A percentile compares a stretch with the other conserved stretches of the same genome.
phyloP scores from a whole-genome alignment of 1,284 basidiomycete species.

The Ceratobasidium sp. region DNA sequence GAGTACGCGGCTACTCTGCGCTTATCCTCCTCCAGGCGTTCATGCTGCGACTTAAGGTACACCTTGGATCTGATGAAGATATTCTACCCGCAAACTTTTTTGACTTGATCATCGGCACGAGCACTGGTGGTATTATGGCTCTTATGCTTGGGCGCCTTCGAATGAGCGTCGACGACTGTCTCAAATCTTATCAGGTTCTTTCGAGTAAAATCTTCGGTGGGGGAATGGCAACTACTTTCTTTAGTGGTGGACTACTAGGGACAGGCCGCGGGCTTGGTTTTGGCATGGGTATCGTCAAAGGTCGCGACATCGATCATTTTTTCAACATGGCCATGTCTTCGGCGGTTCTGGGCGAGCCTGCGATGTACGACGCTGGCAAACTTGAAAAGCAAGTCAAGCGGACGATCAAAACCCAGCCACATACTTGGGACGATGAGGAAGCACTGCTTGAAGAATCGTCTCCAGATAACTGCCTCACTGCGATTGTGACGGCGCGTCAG shows the following conservation, averaged over 20 bases:
- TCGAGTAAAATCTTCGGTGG: slow-evolving; percentile 38
- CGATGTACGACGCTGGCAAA: slow-evolving; percentile 23
- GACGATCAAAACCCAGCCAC: slow-evolving; percentile 4
- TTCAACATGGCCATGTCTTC: slow-evolving; percentile 20
- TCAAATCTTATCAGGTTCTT: slow-evolving; percentile 43
- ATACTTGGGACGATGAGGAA: slow-evolving; percentile 21
- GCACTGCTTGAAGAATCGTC: slow-evolving; percentile 1
- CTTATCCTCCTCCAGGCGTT: slow-evolving; percentile 40
- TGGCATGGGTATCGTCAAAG: slow-evolving; percentile 26
- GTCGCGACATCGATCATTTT: not conserved
- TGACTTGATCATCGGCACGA: slow-evolving; percentile 36
- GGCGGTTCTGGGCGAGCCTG: not conserved
- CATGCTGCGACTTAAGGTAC: slow-evolving; percentile 24
- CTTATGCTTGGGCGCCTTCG: slow-evolving; percentile 57
- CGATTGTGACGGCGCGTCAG: slow-evolving; percentile 25
- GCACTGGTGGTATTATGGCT: slow-evolving; percentile 52
- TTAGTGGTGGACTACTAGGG: slow-evolving; percentile 15
- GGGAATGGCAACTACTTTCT: slow-evolving; percentile 7
- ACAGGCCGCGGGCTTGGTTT: slow-evolving; percentile 15
- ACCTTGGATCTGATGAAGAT: not conserved
- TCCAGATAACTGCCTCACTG: slow-evolving; percentile 13
- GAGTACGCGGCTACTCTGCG: slow-evolving; percentile 45
- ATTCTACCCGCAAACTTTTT: slow-evolving; percentile 25
- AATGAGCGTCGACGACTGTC: slow-evolving; percentile 53
- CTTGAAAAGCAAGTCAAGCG: slow-evolving; percentile 33